Conservation (phyloP, 768 basidiomycete genomes). For the Artomyces pyxidatus region DNA sequence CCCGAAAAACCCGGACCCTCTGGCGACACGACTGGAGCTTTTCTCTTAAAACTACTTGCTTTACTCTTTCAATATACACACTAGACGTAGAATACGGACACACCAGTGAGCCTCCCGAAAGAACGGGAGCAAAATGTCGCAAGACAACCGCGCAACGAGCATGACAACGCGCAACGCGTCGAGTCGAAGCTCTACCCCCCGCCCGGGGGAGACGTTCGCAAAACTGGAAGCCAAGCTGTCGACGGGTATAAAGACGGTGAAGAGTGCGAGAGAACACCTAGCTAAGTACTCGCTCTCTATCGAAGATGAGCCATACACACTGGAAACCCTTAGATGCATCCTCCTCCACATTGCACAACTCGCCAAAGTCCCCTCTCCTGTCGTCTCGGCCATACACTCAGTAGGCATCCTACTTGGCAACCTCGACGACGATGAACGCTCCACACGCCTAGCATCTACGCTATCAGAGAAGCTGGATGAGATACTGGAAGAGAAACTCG, state of each 20-base stretch:
- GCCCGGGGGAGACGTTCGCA: too few species aligned
- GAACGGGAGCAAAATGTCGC: neutral
- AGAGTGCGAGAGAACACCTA: neutral
- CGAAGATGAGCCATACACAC: neutral
- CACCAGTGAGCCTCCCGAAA: neutral
- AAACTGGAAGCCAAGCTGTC: too few species aligned
- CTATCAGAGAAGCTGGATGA: neutral
- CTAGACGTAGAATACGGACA: neutral
- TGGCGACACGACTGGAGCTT: neutral
- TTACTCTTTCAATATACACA: rapidly evolving
- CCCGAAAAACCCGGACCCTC: neutral
- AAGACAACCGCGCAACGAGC: too few species aligned
- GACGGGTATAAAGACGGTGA: too few species aligned
- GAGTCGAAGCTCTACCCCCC: too few species aligned
- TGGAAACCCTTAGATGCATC: neutral
- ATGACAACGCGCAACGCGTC: too few species aligned
- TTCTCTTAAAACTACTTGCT: neutral
- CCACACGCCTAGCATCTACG: neutral
- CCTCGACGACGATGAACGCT: neutral
- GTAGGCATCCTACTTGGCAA: neutral
- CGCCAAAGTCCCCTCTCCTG: neutral
- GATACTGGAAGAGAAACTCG: neutral
- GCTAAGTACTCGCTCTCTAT: neutral
- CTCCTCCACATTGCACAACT: neutral
- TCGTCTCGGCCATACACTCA: neutral